Base-by-base conservation (phyloP, 2,329 filamentous ascomycete species). In the Penicillium oxalicum region DNA sequence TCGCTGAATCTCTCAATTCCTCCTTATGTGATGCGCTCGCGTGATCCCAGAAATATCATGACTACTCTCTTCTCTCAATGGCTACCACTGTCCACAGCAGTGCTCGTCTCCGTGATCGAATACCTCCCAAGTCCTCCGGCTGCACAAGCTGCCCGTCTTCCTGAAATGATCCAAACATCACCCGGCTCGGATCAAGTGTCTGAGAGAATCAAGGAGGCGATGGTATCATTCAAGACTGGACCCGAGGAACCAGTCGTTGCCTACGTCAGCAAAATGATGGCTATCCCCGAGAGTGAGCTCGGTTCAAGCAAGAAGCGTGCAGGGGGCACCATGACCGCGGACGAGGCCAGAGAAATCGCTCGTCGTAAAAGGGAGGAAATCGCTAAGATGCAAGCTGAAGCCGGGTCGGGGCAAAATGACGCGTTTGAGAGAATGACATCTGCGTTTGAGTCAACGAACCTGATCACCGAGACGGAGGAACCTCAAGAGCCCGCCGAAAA, bases 251-350 rank as follows among this genome's bases (percentile, higher is more conserved):
- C 91, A 0, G 83, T 95, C 0, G 88, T 98, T 1, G 91, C 88
- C 7, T 98, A 95, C 57, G 88, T 98, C 52, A 97, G 91, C 72
- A 98, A 98, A 68, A 96, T 98, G 90, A 88, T 97, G 1, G 93
- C 93, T 0, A 79, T 98, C 9, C 91, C 90, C 0, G 88, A 94
- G 62, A 96, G 88, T 68, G 91, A 98, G 60, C 75, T 98, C 4
- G 87, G 88, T 0, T 82, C 91, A 45, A 95, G 95, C 67, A 69
- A 68, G 24, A 94, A 86, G 68, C 79, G 88, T 40, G 78, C 82
- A 12, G 84, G 85, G 0, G 83, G 72, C 18, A 72, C 83, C 38
- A 78, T 97, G 62, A 95, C 82, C 35, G 86, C 89, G 1, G 93
- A 95, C 54, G 93, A 97, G 70, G 93, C 93, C 3, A 77, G 88